Percentiles rank a stretch among this genome's conserved stretches.
Conservation (phyloP, 2,329 filamentous ascomycete genomes). For the Xylariaceae sp. region DNA sequence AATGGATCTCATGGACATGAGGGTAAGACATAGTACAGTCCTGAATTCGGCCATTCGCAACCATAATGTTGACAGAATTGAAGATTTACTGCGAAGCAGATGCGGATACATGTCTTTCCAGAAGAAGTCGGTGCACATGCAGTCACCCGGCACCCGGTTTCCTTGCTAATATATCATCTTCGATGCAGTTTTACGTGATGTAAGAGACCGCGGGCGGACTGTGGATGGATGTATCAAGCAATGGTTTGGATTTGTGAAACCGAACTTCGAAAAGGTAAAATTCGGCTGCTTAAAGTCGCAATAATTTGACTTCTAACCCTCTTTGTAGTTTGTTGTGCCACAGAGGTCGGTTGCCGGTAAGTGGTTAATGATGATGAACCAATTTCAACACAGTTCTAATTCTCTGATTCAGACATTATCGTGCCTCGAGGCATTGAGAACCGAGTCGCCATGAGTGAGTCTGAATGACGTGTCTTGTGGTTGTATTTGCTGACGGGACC, state of each 20-base stretch:
- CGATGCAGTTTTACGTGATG: slow-evolving; percentile 78
- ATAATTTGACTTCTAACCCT: slow-evolving; percentile 21
- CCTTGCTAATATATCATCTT: slow-evolving; percentile 6
- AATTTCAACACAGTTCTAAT: slow-evolving; percentile 9
- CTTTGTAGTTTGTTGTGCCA: slow-evolving; percentile 73
- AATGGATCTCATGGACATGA: slow-evolving; percentile 84
- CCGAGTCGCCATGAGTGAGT: slow-evolving; percentile 75
- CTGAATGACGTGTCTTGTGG: not conserved
- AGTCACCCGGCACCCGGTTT: not conserved
- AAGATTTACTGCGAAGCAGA: slow-evolving; percentile 96
- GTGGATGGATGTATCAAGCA: slow-evolving; percentile 97
- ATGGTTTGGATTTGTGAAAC: slow-evolving; percentile 95
- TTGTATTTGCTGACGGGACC: slow-evolving; percentile 7
- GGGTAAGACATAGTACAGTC: no score
- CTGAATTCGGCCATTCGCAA: no score
- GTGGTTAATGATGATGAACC: slow-evolving; percentile 18
- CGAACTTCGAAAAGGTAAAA: slow-evolving; percentile 77
- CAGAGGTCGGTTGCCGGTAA: slow-evolving; percentile 79
- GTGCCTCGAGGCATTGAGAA: slow-evolving; percentile 95
- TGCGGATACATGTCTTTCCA: slow-evolving; percentile 84
- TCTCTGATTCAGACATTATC: slow-evolving; percentile 65
- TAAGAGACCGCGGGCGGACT: slow-evolving; percentile 82
- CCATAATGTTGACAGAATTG: slow-evolving; percentile 11
- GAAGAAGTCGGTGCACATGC: slow-evolving; percentile 63
- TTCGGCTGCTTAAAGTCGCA: not conserved